Percentiles rank a stretch among this genome's conserved stretches.
phyloP scores from a whole-genome alignment of 345 rosid species.

The Acer saccharum region DNA sequence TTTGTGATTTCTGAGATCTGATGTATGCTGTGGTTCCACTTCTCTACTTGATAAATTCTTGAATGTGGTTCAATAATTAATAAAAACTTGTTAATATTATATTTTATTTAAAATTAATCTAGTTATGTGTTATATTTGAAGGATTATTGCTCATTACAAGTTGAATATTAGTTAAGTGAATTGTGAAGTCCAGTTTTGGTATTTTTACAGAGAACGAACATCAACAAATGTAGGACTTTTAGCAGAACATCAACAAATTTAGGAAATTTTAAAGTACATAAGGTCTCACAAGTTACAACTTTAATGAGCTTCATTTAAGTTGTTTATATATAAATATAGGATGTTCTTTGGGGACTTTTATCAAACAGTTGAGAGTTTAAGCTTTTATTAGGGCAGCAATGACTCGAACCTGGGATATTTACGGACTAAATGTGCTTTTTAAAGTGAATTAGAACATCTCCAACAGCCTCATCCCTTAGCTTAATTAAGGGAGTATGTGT shows the following conservation, averaged over 20 bases:
- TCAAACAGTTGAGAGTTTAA: background rate
- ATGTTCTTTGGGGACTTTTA: background rate
- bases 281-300: background rate
- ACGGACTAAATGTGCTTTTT: too few species aligned
- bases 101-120: background rate
- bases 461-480: too few species aligned
- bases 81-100: background rate
- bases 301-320: background rate
- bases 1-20: slow-evolving; percentile 33
- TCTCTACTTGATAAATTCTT: background rate
- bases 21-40: background rate
- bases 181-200: background rate
- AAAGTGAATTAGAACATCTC: too few species aligned
- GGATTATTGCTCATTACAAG: background rate
- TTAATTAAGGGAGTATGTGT: too few species aligned
- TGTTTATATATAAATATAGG: background rate
- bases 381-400: background rate
- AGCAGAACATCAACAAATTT: background rate
- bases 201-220: background rate
- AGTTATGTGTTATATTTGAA: background rate
- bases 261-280: background rate
- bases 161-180: background rate
- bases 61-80: background rate
- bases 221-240: background rate
- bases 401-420: too few species aligned